Evolutionary conservation across 2,329 filamentous ascomycete species (phyloP), one percentile per base, ranked within the genome.

Genomic region (Fusarium vanettenii): DNA sequence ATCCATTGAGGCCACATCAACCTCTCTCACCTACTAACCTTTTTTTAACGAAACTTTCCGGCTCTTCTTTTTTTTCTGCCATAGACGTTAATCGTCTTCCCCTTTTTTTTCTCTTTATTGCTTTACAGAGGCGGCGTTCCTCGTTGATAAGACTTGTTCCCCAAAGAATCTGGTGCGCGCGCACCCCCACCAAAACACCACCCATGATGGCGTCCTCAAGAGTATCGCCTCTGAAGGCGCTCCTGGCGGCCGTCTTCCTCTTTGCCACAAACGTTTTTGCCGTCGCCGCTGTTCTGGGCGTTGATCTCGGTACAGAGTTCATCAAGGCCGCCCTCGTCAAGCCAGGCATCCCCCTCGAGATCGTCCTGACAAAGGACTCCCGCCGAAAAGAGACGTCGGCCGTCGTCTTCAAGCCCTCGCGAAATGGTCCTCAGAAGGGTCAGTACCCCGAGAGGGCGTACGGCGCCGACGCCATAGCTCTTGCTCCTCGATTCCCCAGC

Each of bases 271-370:
- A 89, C 75, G 88, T 87, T 48, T 85, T 88, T 48, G 89, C 89
- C 29, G 85, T 85, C 60, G 86, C 94, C 10, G 94, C 95, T 63
- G 95, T 98, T 20, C 87, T 99, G 25, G 97, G 97, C 73, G 90
- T 99, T 79, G 97, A 99, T 84, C 89, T 99, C 64, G 97, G 97
- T 77, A 98, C 97, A 66, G 95, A 98, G 83, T 98, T 97, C 86
- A 94, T 99, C 86, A 99, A 98, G 87, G 96, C 96, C 31, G 92
- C 94, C 16, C 90, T 99, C 48, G 96, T 99, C 72, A 98, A 98
- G 86, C 97, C 97, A 3, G 97, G 97, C 71, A 96, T 97, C 62
- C 97, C 97, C 13, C 94, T 99, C 81, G 97, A 99, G 77, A 98
- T 99, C 76, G 96, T 99, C 82, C 90, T 98, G 66, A 98, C 95